Conservation (phyloP, 192 early-diverging fungal species). For the Chytriomyces confervae region DNA sequence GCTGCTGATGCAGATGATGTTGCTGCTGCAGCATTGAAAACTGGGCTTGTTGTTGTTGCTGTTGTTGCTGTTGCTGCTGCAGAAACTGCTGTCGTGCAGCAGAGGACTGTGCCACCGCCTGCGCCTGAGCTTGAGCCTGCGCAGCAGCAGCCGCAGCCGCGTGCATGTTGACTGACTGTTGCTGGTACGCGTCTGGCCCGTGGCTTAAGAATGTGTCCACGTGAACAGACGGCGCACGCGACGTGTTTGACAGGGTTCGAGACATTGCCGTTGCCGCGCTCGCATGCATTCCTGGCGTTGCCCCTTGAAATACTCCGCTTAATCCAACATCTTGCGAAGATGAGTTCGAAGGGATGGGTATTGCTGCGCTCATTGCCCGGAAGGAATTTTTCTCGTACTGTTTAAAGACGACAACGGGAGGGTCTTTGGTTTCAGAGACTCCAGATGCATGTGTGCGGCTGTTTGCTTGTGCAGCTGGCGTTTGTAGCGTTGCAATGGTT, state of each 20-base stretch:
- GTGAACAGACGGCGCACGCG: slow-evolving; percentile 16
- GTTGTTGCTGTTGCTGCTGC: background rate
- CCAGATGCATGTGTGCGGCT: background rate
- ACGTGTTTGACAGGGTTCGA: slow-evolving; percentile 15
- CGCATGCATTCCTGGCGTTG: background rate
- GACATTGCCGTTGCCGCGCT: background rate
- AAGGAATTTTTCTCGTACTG: slow-evolving; percentile 18
- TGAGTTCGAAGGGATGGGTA: background rate
- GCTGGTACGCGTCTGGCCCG: background rate
- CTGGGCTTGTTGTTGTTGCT: background rate
- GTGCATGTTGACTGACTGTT: background rate
- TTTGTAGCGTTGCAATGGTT: background rate
- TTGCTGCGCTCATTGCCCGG: background rate
- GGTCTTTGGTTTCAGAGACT: too few relatives aligned
- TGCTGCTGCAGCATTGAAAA: too few relatives aligned
- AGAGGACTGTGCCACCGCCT: background rate
- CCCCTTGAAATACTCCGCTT: background rate
- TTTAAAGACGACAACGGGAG: slow-evolving; percentile 18
- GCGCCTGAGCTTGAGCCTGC: background rate
- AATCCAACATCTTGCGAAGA: too few relatives aligned
- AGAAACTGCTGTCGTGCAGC: background rate
- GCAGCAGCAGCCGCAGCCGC: background rate
- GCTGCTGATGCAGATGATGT: too few relatives aligned
- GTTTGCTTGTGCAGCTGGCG: background rate
- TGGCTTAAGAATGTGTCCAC: slow-evolving; percentile 6